Evolutionary conservation across 352 stramenopile genomes (phyloP).

Genomic region (Globisporangium acanthophoron): DNA sequence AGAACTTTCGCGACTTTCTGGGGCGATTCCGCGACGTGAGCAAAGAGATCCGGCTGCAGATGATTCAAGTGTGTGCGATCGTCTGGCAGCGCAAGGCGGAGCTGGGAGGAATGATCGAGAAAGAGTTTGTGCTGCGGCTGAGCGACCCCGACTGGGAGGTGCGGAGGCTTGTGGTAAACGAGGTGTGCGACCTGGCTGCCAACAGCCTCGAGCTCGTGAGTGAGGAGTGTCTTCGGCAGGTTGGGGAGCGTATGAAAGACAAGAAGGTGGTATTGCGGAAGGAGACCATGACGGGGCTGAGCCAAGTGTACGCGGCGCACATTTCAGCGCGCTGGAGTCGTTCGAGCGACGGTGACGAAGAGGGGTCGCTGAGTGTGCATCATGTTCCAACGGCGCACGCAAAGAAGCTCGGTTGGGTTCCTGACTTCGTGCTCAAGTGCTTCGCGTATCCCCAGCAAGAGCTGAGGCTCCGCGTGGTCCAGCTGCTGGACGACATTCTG

Average conservation of each 20-base stretch:
- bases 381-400: slow-evolving; percentile 26
- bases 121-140: slow-evolving; percentile 65
- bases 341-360: slow-evolving; percentile 15
- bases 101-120: slow-evolving; percentile 49
- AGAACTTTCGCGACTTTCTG: slow-evolving; percentile 83
- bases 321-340: slow-evolving; percentile 52
- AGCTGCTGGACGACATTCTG: slow-evolving; percentile 82
- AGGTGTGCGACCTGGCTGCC: slow-evolving; percentile 75
- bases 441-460: slow-evolving; percentile 84
- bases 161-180: slow-evolving; percentile 64
- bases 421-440: slow-evolving; percentile 81
- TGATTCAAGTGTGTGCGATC: slow-evolving; percentile 65
- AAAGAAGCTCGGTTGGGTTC: slow-evolving; percentile 80
- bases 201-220: slow-evolving; percentile 65
- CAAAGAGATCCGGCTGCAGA: slow-evolving; percentile 84
- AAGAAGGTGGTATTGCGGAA: slow-evolving; percentile 78
- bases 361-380: slow-evolving; percentile 16
- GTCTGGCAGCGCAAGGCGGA: slow-evolving; percentile 74
- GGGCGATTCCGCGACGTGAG: slow-evolving; percentile 81
- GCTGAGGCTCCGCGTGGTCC: slow-evolving; percentile 73
- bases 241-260: slow-evolving; percentile 87
- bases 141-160: slow-evolving; percentile 85
- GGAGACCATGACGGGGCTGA: slow-evolving; percentile 86
- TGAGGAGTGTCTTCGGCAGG: slow-evolving; percentile 57
- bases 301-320: slow-evolving; percentile 73